Conservation (phyloP, 306 rosid genomes). For the Inga oerstediana region DNA sequence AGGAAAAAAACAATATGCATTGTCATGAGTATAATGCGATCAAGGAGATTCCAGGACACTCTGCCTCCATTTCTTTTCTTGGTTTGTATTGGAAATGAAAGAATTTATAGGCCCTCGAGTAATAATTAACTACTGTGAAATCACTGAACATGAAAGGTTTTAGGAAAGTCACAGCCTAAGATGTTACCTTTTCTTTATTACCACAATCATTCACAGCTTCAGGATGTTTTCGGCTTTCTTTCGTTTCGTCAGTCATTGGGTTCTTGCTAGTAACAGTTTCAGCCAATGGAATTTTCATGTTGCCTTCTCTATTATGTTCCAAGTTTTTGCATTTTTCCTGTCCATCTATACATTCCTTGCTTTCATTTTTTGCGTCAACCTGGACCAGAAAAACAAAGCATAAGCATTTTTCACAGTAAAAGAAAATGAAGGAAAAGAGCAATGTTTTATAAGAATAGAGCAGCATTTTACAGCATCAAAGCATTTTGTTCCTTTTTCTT, state of each 20-base stretch:
- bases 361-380: slow-evolving; percentile 56
- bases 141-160: slow-evolving; percentile 24
- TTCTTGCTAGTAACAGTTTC: slow-evolving; percentile 36
- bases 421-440: slow-evolving; percentile 5
- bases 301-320: slow-evolving; percentile 37
- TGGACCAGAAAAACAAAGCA: slow-evolving; percentile 43
- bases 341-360: slow-evolving; percentile 46
- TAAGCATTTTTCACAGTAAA: slow-evolving; percentile 28
- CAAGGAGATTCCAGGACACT: background rate
- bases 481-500: slow-evolving; percentile 43
- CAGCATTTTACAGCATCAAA: slow-evolving; percentile 50
- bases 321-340: slow-evolving; percentile 34
- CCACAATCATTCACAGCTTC: slow-evolving; percentile 36
- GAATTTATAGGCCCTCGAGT: slow-evolving; percentile 14
- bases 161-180: slow-evolving; percentile 18
- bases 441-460: slow-evolving; percentile 6
- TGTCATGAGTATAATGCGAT: no score
- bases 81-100: slow-evolving; percentile 13
- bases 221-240: slow-evolving; percentile 39
- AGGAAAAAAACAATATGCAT: no score
- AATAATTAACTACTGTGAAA: slow-evolving; percentile 4
- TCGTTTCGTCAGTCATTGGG: slow-evolving; percentile 37
- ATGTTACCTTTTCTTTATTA: slow-evolving; percentile 50
- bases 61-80: background rate
- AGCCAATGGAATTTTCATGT: slow-evolving; percentile 37